Evolutionary conservation across 352 stramenopile genomes (phyloP), one percentile per base, ranked within the genome.

Genomic region (Salisapilia sapeloensis): DNA sequence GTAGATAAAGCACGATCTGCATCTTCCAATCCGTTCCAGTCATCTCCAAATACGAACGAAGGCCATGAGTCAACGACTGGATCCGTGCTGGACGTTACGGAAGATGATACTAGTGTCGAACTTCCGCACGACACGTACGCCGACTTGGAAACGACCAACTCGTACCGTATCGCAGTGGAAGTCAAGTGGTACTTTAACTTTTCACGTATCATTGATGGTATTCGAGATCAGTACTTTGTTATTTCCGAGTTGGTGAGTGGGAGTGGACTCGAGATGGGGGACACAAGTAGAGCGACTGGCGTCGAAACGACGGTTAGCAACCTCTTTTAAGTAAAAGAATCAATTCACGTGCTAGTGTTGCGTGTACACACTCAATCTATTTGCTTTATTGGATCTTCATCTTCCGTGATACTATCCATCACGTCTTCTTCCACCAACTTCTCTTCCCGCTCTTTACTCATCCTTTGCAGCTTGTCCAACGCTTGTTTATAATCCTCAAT

Each of bases 161-260:
- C 67, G 13, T 50, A 77, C 22, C 50, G 84, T 32, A 60, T 82
- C 12, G 69, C 72, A 22, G 35, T 90, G 12, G 74, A 90, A 33
- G 39, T 90, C 40, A 86, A 90, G 56, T 90, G 74, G 74, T 53
- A 46, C 19, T 80, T 76, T 24, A 82, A 85, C 50, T 44, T 86
- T 12, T 53, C 54, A 35, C 60, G 63, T 27, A 50, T 54, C 10
- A 57, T 90, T 5, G 70, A 86, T 36, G 63, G 45, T 25, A 53
- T 90, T 45, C 66, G 67, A 25, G 70, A 86, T 44, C 58, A 79
- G 35, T 90, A 90, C 53, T 63, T 61, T 2, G 47, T 82, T 33
- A 69, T 62, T 19, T 54, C 51, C 29, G 70, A 90, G 48, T 41
- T 75, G n/a, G n/a, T n/a, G n/a, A n/a, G n/a, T n/a, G n/a, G n/a